Conservation (phyloP, 2,329 filamentous ascomycete genomes). For the Apiospora aurea region DNA sequence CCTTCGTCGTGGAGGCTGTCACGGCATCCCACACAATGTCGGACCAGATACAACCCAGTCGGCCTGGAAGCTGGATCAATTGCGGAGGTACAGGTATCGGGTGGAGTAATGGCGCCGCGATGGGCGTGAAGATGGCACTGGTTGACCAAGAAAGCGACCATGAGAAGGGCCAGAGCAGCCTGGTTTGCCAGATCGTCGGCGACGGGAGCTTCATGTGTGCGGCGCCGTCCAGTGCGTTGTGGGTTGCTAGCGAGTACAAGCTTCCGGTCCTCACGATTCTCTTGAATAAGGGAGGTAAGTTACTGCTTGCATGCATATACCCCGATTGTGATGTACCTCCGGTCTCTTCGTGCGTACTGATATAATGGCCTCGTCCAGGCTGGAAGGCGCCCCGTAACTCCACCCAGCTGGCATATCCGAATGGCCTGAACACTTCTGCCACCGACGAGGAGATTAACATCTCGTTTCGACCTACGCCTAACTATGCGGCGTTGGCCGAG, state of each 20-base stretch:
- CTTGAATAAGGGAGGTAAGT: slow-evolving; percentile 58
- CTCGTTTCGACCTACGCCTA: slow-evolving; percentile 38
- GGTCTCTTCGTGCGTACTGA: neutral
- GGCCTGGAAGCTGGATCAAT: slow-evolving; percentile 80
- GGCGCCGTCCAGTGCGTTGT: slow-evolving; percentile 56
- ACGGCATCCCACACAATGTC: slow-evolving; percentile 72
- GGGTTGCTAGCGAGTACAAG: slow-evolving; percentile 55
- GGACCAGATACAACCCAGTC: slow-evolving; percentile 72
- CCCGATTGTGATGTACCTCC: too few species aligned
- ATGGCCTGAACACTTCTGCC: slow-evolving; percentile 32
- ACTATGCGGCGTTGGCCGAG: slow-evolving; percentile 38
- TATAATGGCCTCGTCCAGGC: slow-evolving; percentile 25
- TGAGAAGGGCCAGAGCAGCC: slow-evolving; percentile 46
- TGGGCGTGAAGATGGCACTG: slow-evolving; percentile 81
- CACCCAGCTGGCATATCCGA: slow-evolving; percentile 35
- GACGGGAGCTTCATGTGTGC: slow-evolving; percentile 58
- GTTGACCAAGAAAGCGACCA: slow-evolving; percentile 62
- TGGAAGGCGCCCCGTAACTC: slow-evolving; percentile 40
- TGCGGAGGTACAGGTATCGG: slow-evolving; percentile 82
- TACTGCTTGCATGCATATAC: neutral
- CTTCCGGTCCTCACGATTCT: slow-evolving; percentile 58
- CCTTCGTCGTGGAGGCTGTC: slow-evolving; percentile 81
- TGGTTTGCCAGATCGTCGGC: slow-evolving; percentile 58
- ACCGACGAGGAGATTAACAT: slow-evolving; percentile 37
- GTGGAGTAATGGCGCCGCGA: slow-evolving; percentile 78